These are phyloP conservation scores for Brettanomyces nanus DNA, from an alignment of 805 yeast genomes.

Conservation along the genomic window DNA sequence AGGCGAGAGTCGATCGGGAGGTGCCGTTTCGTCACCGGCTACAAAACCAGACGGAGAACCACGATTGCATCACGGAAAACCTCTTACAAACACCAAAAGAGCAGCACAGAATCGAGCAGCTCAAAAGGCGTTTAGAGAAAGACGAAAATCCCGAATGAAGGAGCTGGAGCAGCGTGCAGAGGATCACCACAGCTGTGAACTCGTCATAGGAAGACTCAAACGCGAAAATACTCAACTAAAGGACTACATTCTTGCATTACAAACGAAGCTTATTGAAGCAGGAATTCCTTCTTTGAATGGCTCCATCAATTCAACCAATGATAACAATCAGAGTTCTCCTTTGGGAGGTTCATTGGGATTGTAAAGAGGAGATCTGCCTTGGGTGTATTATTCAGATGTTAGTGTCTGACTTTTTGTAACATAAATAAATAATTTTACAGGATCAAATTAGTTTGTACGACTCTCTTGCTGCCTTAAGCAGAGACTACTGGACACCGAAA, in stretches of 20 bases:
- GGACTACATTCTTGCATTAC: slow-evolving; percentile 64
- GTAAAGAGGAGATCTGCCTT: too few relatives aligned
- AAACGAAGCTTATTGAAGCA: slow-evolving; percentile 46
- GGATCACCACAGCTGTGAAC: slow-evolving; percentile 53
- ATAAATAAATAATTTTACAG: too few relatives aligned
- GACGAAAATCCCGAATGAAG: slow-evolving; percentile 74
- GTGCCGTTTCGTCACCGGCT: slow-evolving; percentile 8
- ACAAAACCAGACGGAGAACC: slow-evolving; percentile 12
- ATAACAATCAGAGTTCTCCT: not conserved
- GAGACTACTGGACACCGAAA: too few relatives aligned
- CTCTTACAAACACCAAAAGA: slow-evolving; percentile 56
- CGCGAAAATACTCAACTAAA: slow-evolving; percentile 65
- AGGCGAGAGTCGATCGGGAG: not conserved
- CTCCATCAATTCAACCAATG: not conserved
- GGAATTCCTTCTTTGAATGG: slow-evolving; percentile 4
- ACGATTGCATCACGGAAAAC: slow-evolving; percentile 23
- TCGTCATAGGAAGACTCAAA: slow-evolving; percentile 57
- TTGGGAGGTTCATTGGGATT: not conserved
- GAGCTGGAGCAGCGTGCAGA: slow-evolving; percentile 68
- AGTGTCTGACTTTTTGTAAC: too few relatives aligned
- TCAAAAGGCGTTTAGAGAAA: slow-evolving; percentile 81
- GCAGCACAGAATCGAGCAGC: slow-evolving; percentile 92
- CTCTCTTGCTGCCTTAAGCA: too few relatives aligned
- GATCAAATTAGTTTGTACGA: too few relatives aligned
- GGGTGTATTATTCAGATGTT: too few relatives aligned